Evolutionary conservation across 306 rosid genomes (phyloP).

Genomic region (Cicer cuneatum): DNA sequence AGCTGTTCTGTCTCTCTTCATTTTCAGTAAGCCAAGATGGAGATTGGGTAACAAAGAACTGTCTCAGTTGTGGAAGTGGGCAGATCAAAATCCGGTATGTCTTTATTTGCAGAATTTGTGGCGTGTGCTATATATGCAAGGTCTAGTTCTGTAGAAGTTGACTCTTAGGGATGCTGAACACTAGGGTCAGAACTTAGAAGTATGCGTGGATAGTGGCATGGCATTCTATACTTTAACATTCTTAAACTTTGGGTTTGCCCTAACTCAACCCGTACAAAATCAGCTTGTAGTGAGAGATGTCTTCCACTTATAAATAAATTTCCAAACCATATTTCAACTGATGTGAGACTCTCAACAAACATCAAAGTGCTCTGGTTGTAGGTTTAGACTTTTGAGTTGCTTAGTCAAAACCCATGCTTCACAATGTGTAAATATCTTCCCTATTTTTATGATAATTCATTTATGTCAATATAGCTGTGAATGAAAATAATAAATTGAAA

Average conservation of each 20-base stretch:
- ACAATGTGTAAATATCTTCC: constrained; percentile 5
- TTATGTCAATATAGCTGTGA: background rate
- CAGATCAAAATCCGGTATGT: constrained; percentile 96
- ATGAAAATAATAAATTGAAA: background rate
- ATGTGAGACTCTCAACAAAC: too few species aligned
- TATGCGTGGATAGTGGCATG: constrained; percentile 28
- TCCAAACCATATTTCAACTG: too few species aligned
- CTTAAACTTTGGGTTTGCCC: too few species aligned
- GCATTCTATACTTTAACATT: background rate
- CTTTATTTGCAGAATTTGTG: constrained; percentile 5
- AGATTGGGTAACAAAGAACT: constrained; percentile 96
- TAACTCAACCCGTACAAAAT: too few species aligned
- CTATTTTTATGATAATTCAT: constrained; percentile 15
- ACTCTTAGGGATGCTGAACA: constrained; percentile 36
- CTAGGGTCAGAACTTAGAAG: background rate
- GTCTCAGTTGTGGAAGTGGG: constrained; percentile 98
- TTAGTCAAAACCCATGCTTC: background rate
- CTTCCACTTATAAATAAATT: too few species aligned
- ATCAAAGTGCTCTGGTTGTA: constrained; percentile 1
- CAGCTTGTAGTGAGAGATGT: too few species aligned
- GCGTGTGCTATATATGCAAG: constrained; percentile 27
- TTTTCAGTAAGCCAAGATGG: constrained; percentile 86
- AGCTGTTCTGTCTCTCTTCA: constrained; percentile 25
- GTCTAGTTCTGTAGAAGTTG: constrained; percentile 12
- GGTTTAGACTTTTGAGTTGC: constrained; percentile 34